phyloP scores from a whole-genome alignment of 176 grass and related monocot species.

The Zizania latifolia region DNA sequence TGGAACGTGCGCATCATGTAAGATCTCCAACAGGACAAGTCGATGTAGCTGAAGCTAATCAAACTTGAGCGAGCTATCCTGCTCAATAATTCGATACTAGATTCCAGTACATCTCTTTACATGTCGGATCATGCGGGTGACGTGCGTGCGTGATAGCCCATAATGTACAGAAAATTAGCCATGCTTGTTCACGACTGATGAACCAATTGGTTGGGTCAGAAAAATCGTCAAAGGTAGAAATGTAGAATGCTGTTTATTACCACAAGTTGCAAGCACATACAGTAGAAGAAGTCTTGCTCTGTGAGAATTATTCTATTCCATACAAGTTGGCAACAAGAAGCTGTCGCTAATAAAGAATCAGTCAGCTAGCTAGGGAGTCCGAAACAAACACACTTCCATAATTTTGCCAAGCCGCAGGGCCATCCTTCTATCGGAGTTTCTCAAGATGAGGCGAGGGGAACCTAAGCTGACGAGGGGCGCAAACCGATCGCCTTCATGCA shows the following conservation, averaged over 20 bases:
- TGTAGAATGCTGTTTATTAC: not conserved
- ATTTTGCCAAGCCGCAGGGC: not conserved
- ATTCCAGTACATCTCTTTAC: not conserved
- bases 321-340: not conserved
- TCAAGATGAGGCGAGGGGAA: constrained; percentile 30
- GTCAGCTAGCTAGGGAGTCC: not conserved
- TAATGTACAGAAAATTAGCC: not conserved
- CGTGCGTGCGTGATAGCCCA: not conserved
- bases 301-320: not conserved
- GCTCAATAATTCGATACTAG: not conserved
- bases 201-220: no score
- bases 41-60: no score
- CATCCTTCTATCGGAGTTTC: not conserved
- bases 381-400: not conserved
- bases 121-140: not conserved
- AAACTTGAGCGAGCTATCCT: not conserved
- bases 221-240: not conserved
- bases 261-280: not conserved
- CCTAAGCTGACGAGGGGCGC: constrained; percentile 18
- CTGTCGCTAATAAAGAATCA: not conserved
- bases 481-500: constrained; percentile 9
- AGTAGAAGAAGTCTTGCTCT: not conserved
- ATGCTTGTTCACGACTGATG: not conserved
- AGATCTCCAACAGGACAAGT: not conserved
- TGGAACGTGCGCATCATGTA: not conserved